Percentiles rank a stretch among this genome's conserved stretches.
Conservation (phyloP, 139 green algal species). For the Auxenochlorella protothecoides region DNA sequence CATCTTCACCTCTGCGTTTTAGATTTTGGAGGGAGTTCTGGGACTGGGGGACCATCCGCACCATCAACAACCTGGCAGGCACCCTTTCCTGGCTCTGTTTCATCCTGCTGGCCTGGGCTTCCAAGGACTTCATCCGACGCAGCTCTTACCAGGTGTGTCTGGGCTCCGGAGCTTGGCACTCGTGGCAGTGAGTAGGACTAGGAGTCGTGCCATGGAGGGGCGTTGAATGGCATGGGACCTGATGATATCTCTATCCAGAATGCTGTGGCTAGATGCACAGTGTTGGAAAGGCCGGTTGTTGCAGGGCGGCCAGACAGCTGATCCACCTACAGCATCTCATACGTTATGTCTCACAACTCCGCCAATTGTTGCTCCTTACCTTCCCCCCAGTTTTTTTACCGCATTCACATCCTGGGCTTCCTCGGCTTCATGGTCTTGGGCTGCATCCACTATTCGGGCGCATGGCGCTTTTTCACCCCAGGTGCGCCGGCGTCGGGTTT, state of each 20-base stretch:
- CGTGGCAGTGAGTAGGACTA: too few relatives aligned
- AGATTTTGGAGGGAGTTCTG: slow-evolving; percentile 8
- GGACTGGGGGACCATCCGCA: not conserved
- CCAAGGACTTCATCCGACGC: slow-evolving; percentile 1
- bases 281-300: too few relatives aligned
- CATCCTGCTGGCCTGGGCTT: slow-evolving; percentile 8
- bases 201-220: too few relatives aligned
- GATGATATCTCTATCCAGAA: too few relatives aligned
- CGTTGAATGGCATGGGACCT: too few relatives aligned
- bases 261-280: too few relatives aligned
- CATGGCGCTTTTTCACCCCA: slow-evolving; percentile 14
- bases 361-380: too few relatives aligned
- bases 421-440: slow-evolving; percentile 24
- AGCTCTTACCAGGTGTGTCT: slow-evolving; percentile 8
- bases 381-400: slow-evolving; percentile 16
- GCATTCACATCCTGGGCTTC: slow-evolving; percentile 24
- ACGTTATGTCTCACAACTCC: too few relatives aligned
- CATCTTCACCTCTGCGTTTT: too few relatives aligned
- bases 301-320: too few relatives aligned
- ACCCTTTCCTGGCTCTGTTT: slow-evolving; percentile 8
- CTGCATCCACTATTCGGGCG: slow-evolving; percentile 15
- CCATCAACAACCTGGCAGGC: slow-evolving; percentile 15
- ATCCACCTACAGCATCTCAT: too few relatives aligned
- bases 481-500: slow-evolving; percentile 1
- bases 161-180: too few relatives aligned